These are phyloP conservation scores for Lichtheimia corymbifera DNA, from an alignment of 371 early-diverging fungal genomes.

Conservation along the genomic window DNA sequence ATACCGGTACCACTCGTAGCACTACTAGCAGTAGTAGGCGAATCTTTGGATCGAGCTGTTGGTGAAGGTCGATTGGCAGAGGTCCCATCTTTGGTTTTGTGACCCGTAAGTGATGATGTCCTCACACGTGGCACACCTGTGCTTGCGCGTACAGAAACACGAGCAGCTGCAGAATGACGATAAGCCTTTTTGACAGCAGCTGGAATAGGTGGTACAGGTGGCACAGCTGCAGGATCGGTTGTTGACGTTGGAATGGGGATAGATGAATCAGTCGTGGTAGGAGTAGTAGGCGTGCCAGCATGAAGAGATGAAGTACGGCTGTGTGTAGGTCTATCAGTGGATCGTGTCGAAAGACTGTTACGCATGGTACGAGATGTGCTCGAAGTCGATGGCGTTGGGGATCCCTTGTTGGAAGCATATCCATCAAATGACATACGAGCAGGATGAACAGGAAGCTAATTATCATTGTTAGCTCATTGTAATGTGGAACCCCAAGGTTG, in stretches of 20 bases:
- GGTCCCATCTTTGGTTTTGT: conserved; percentile 11
- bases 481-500: background rate
- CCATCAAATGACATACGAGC: conserved; percentile 30
- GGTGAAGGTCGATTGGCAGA: background rate
- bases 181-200: conserved; percentile 5
- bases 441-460: conserved; percentile 29
- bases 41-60: conserved; percentile 11
- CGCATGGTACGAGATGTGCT: conserved; percentile 16
- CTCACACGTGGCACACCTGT: conserved; percentile 24
- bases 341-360: conserved; percentile 16
- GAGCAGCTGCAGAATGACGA: conserved; percentile 17
- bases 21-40: background rate
- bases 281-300: conserved; percentile 1
- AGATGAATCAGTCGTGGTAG: conserved; percentile 1
- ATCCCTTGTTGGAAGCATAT: conserved; percentile 15
- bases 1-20: background rate
- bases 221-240: background rate
- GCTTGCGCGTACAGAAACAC: conserved; percentile 14
- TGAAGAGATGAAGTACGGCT: conserved; percentile 14
- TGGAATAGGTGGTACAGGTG: conserved; percentile 14
- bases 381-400: conserved; percentile 23
- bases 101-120: conserved; percentile 23
- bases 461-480: background rate
- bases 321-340: conserved; percentile 10
- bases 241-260: conserved; percentile 1